phyloP scores from a whole-genome alignment of 2,329 filamentous ascomycete genomes.

The Fusarium sp. region DNA sequence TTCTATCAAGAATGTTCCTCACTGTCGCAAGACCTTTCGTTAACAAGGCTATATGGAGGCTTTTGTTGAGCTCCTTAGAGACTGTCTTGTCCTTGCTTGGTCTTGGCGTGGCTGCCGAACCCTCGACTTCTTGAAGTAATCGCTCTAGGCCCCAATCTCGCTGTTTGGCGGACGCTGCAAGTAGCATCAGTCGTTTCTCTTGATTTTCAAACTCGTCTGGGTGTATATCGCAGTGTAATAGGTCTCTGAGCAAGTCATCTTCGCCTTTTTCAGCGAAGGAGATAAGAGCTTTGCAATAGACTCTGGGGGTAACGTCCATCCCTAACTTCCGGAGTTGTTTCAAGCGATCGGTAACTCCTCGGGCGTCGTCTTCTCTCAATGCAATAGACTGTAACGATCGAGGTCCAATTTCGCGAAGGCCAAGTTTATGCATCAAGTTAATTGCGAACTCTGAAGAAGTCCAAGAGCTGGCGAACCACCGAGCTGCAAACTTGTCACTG shows the following conservation, averaged over 20 bases:
- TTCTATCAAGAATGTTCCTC: conserved; percentile 47
- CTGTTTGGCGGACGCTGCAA: conserved; percentile 46
- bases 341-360: conserved; percentile 69
- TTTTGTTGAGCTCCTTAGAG: conserved; percentile 40
- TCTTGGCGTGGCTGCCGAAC: conserved; percentile 10
- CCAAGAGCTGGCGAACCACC: conserved; percentile 80
- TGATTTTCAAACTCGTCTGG: conserved; percentile 66
- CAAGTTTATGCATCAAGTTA: conserved; percentile 75
- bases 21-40: conserved; percentile 34
- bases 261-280: conserved; percentile 70
- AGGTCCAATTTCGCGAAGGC: conserved; percentile 78
- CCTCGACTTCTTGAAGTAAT: conserved; percentile 58
- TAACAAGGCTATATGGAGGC: conserved; percentile 23
- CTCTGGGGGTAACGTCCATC: conserved; percentile 70
- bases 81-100: conserved; percentile 30
- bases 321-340: conserved; percentile 68
- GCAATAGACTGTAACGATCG: conserved; percentile 82
- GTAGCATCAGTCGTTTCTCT: conserved; percentile 53
- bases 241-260: conserved; percentile 57
- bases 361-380: conserved; percentile 67
- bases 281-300: conserved; percentile 73
- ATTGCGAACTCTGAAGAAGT: conserved; percentile 79
- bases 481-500: conserved; percentile 73
- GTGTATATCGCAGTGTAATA: conserved; percentile 63
- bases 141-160: conserved; percentile 55